Percentiles rank a stretch among this genome's conserved stretches.
Evolutionary conservation across 2,329 filamentous ascomycete species (phyloP).

Genomic region (Emericellopsis cladophorae): DNA sequence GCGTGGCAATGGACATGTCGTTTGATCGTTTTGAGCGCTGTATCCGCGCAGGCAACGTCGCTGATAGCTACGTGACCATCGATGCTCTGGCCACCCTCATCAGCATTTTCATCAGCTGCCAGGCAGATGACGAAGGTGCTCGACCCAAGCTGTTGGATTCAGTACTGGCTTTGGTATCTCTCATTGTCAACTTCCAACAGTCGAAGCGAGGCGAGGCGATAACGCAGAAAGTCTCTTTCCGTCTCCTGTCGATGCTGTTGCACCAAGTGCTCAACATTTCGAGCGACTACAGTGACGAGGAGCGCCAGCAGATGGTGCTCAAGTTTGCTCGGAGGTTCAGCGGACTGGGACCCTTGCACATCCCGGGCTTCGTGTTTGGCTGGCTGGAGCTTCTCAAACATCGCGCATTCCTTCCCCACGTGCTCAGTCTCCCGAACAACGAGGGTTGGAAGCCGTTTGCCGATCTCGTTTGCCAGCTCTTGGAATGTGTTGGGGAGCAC

Average conservation of each 20-base stretch:
- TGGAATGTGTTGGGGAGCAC: slow-evolving; percentile 66
- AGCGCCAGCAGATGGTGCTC: slow-evolving; percentile 57
- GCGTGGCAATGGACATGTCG: slow-evolving; percentile 68
- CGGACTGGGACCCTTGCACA: slow-evolving; percentile 61
- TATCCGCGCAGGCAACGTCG: slow-evolving; percentile 45
- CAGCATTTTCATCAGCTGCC: slow-evolving; percentile 60
- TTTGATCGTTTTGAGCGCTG: slow-evolving; percentile 67
- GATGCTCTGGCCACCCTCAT: slow-evolving; percentile 80
- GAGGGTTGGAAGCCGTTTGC: slow-evolving; percentile 67
- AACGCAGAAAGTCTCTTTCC: slow-evolving; percentile 83
- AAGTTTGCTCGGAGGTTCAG: slow-evolving; percentile 60
- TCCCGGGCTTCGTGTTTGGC: slow-evolving; percentile 72
- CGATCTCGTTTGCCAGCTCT: slow-evolving; percentile 58
- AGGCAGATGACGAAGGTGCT: slow-evolving; percentile 48
- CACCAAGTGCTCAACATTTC: slow-evolving; percentile 55
- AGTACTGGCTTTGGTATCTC: slow-evolving; percentile 61
- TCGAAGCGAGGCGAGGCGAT: slow-evolving; percentile 68
- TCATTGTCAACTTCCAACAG: slow-evolving; percentile 80
- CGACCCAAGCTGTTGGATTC: slow-evolving; percentile 66
- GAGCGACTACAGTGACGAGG: slow-evolving; percentile 44
- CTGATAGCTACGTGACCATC: slow-evolving; percentile 45
- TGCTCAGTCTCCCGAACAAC: slow-evolving; percentile 56
- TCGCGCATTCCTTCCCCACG: slow-evolving; percentile 66
- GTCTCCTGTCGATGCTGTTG: slow-evolving; percentile 72
- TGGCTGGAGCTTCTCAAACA: slow-evolving; percentile 81